Evolutionary conservation across 208 protist species (phyloP), one percentile per base, ranked within the genome.

Genomic region (Porcisia deanei): DNA sequence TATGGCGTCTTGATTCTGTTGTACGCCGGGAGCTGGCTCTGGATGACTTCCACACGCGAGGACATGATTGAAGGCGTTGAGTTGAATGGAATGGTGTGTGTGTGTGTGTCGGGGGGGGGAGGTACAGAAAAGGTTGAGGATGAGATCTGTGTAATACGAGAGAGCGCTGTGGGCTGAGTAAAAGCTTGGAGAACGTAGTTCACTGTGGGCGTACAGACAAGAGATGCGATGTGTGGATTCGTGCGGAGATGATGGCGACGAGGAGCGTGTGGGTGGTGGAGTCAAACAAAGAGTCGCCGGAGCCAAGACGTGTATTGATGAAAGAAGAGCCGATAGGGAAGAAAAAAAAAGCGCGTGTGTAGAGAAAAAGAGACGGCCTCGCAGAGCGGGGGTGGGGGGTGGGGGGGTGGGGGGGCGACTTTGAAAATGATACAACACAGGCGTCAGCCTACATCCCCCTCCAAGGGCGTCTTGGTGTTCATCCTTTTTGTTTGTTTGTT

Each of bases 21-120:
- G 89, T 92, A 92, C 71, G 89, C 68, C 59, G 92, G 88, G n/a
- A 96, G 84, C 74, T 96, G 92, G 57, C 81, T 91, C 76, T 94
- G 84, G 2, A 95, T 77, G 77, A 97, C 81, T 59, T 94, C 68
- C 22, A 95, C 85, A 82, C 93, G 91, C 75, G 43, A 45, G 10
- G 90, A 83, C 91, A 94, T 94, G 25, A 30, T 30, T 22, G 25
- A 7, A 30, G 4, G 25, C 57, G 5, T 30, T 37, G 4, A n/a
- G 47, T 30, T 63, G 64, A 79, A 52, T 16, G 25, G 47, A 75
- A 49, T 25, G 72, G 30, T 37, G 30, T 65, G 14, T 18, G 55
- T 30, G 18, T 72, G n/a, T 59, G 37, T n/a, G n/a, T n/a, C n/a
- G 54, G 22, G 45, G 41, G 39, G 49, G 47, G 64, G 52, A 14